Base-by-base conservation (phyloP, 192 early-diverging fungal species). In the Coemansia sp. region DNA sequence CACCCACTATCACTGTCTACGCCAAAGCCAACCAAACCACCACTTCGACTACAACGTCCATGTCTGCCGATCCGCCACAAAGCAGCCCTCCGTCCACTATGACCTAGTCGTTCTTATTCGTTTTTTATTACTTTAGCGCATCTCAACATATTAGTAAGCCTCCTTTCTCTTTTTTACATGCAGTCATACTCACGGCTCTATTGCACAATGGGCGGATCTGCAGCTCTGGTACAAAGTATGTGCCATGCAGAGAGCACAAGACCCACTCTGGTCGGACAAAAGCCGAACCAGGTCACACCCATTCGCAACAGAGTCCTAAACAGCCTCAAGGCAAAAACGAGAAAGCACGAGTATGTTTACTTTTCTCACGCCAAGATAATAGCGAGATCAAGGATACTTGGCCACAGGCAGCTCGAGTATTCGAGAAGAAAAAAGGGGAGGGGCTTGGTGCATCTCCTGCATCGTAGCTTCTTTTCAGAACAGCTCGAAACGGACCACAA, bases 1-100 rank as follows among this genome's bases (percentile, higher is more conserved):
- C 65, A 3, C 64, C 64, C 3, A 38, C 24, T 3, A 72, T 77
- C 27, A 72, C 75, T 5, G 69, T 76, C 47, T 61, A 31, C 63
- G 38, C 72, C 61, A 9, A 71, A 11, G 53, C 29, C 53, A 57
- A 31, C 53, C 53, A 57, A 31, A 57, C 53, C 5, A 24, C 27
- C 22, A 57, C 27, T 6, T 15, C 53, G 12, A 16, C 53, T 27
- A 33, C 15, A 3, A 31, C 29, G 53, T 5, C 53, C 11, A 57
- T 13, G 27, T 0, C 53, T 57, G 24, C 53, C n/a, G 27, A 57
- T 31, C 53, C 24, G 53, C 53, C 53, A 31, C 53, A 57, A 29
- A 57, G 53, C 29, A 57, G 53, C 53, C 53, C 53, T 1, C 53
- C 53, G 53, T 57, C 27, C 29, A 31, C 53, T 57, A 31, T 57